Evolutionary conservation across 805 yeast genomes (phyloP), one percentile per base, ranked within the genome.

Genomic region (Saturnispora diversa): DNA sequence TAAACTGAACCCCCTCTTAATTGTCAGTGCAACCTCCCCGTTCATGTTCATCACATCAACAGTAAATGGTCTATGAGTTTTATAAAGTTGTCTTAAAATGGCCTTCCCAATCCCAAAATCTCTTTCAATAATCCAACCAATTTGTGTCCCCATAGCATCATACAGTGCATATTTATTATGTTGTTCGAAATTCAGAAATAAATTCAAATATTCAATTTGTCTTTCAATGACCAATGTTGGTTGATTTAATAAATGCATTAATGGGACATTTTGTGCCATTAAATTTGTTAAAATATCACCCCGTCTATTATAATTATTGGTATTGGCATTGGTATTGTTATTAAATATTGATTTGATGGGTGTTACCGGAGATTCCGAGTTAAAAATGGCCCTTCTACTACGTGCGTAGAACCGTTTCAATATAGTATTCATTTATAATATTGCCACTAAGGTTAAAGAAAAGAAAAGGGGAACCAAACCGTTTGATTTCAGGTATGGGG

Each of bases 151-250:
- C 47, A 66, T 50, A 0, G 82, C 70, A 57, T 85, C 82, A 76
- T 80, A 70, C 32, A 92, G 71, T 10, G 68, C 70, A 55, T 90
- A 90, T 48, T 70, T 65, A 56, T 88, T 90, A 2, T 92, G 85
- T 62, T 92, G 97, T 58, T 90, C 97, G 52, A 84, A 85, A 1
- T 97, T 97, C 10, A 88, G 55, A 39, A 87, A 71, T 13, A 92
- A 68, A 54, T 86, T 88, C 86, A 86, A 80, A 65, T 80, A 71
- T 63, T 92, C 97, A 19, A 92, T 67, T 54, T 84, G 83, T 43
- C 98, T 70, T 54, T 90, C 96, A 34, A 92, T 75, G 1, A 90
- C 86, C 16, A 90, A 59, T 4, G 90, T 82, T 1, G 97, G 97
- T 51, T 85, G 85, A 31, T 71, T 70, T 30, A 90, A 62, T 5